Percentiles rank a stretch among this genome's conserved stretches.
Conservation (phyloP, 2,329 filamentous ascomycete genomes). For the Paracorniculantispora psalliotae region DNA sequence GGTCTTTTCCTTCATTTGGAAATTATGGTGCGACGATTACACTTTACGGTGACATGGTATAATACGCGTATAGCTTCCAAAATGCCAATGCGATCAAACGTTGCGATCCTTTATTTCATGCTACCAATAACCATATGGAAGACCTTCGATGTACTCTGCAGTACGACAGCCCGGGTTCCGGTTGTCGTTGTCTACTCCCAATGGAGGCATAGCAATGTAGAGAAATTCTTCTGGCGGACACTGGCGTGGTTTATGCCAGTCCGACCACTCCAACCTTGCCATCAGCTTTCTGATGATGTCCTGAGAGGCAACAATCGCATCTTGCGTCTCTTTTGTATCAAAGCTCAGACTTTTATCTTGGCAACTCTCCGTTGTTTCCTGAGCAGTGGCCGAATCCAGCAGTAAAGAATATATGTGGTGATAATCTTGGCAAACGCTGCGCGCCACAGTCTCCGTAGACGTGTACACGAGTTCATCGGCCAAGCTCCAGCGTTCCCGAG, state of each 20-base stretch:
- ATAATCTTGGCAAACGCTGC: not conserved
- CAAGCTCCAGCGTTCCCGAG: not conserved
- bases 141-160: not conserved
- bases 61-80: not conserved
- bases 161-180: not conserved
- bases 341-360: not conserved
- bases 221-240: not conserved
- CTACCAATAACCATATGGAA: not conserved
- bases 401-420: not conserved
- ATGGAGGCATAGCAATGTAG: not conserved
- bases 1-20: not conserved
- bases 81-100: not conserved
- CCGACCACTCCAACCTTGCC: not conserved
- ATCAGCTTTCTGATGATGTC: not conserved
- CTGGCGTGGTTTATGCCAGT: not conserved
- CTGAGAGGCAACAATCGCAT: not conserved
- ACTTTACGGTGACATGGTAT: not conserved
- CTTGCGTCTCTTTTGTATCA: not conserved
- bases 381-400: not conserved
- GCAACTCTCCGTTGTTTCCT: not conserved
- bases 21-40: not conserved
- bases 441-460: not conserved
- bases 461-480: not conserved
- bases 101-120: not conserved
- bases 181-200: not conserved